phyloP scores from a whole-genome alignment of 257 asterid species.

The Gentiana straminea region DNA sequence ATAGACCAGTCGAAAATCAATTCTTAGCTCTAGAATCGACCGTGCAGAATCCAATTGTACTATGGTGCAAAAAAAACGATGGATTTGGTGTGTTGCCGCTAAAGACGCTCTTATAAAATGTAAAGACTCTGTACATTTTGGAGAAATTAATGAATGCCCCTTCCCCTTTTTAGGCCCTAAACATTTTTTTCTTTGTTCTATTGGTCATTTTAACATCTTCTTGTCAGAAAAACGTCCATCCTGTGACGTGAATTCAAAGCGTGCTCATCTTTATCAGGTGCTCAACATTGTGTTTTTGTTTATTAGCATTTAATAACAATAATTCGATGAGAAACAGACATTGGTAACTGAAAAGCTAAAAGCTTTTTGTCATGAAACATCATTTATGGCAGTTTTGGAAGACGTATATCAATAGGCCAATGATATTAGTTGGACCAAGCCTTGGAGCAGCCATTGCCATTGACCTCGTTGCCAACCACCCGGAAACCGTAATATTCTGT shows the following conservation, averaged over 20 bases:
- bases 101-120: too few relatives aligned
- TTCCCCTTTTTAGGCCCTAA: too few relatives aligned
- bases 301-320: neutral
- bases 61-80: too few relatives aligned
- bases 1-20: too few relatives aligned
- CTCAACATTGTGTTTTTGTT: neutral
- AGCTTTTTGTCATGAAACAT: conserved; percentile 3
- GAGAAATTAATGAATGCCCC: too few relatives aligned
- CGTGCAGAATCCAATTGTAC: too few relatives aligned
- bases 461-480: conserved; percentile 58
- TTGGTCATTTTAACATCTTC: neutral
- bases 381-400: conserved; percentile 55
- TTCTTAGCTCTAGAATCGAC: too few relatives aligned
- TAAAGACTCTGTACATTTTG: too few relatives aligned
- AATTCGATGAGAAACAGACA: too few relatives aligned
- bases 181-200: conserved; percentile 6
- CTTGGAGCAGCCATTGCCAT: conserved; percentile 93
- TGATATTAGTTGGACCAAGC: conserved; percentile 93
- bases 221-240: conserved; percentile 52
- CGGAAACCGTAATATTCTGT: conserved; percentile 59
- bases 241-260: conserved; percentile 73
- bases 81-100: too few relatives aligned
- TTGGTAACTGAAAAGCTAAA: conserved; percentile 3
- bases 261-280: conserved; percentile 89
- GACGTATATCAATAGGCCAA: conserved; percentile 58